These are phyloP conservation scores for Cercospora canescens DNA, from an alignment of 2,329 filamentous ascomycete species.

Conservation along the genomic window DNA sequence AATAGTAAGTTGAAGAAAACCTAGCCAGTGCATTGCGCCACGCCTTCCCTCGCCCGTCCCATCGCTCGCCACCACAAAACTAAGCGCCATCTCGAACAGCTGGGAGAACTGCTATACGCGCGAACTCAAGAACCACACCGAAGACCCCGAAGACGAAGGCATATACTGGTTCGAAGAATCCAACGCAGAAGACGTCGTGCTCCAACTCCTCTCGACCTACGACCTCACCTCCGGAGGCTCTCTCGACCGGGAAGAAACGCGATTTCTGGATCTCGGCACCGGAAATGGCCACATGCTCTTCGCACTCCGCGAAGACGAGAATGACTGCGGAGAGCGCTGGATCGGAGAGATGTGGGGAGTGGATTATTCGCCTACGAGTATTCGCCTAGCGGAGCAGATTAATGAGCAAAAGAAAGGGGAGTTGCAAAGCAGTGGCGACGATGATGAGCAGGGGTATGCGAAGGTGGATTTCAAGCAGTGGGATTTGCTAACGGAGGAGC, in stretches of 20 bases:
- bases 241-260: slow-evolving; percentile 48
- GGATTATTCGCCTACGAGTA: slow-evolving; percentile 78
- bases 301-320: slow-evolving; percentile 65
- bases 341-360: slow-evolving; percentile 74
- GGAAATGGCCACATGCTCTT: slow-evolving; percentile 94
- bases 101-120: slow-evolving; percentile 67
- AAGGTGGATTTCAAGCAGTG: slow-evolving; percentile 53
- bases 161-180: slow-evolving; percentile 97
- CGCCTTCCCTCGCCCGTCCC: neutral
- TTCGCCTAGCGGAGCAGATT: slow-evolving; percentile 71
- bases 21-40: neutral
- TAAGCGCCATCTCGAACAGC: slow-evolving; percentile 25
- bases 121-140: slow-evolving; percentile 69
- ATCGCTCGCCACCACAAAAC: neutral
- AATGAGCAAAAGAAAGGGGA: slow-evolving; percentile 21
- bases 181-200: slow-evolving; percentile 77
- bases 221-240: slow-evolving; percentile 44
- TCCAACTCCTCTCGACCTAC: slow-evolving; percentile 61
- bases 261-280: slow-evolving; percentile 84
- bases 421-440: neutral
- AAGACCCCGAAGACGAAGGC: slow-evolving; percentile 75
- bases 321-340: slow-evolving; percentile 51
- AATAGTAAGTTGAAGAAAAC: slow-evolving; percentile 69
- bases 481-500: slow-evolving; percentile 49
- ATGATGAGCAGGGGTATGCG: slow-evolving; percentile 18